Evolutionary conservation across 257 asterid species (phyloP).

Genomic region (Nicotiana obtusifolia): DNA sequence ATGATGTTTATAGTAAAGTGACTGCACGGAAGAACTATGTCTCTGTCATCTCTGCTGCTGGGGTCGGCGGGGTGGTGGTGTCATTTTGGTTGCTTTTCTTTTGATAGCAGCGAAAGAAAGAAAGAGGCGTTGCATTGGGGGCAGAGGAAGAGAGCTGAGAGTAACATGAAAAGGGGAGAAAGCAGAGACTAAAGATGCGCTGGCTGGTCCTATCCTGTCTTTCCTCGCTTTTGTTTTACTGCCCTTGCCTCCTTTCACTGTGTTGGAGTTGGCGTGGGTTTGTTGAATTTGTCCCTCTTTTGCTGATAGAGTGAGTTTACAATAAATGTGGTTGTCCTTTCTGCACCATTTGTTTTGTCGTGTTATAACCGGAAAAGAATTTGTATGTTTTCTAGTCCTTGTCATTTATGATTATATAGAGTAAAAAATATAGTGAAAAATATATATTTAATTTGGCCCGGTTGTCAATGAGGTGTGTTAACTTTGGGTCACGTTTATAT

Average conservation of each 20-base stretch:
- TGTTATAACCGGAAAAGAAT: not conserved
- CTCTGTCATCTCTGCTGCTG: conserved; percentile 7
- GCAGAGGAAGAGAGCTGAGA: conserved; percentile 21
- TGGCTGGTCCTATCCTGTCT: conserved; percentile 35
- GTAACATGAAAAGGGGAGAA: conserved; percentile 74
- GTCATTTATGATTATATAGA: not conserved
- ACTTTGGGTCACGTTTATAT: too few relatives aligned
- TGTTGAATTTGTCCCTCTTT: not conserved
- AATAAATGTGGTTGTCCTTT: not conserved
- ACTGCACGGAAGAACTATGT: conserved; percentile 2
- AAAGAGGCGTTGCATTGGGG: conserved; percentile 19
- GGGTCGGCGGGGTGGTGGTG: conserved; percentile 2
- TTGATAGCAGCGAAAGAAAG: conserved; percentile 28
- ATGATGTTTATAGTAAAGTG: conserved; percentile 2
- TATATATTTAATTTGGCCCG: too few relatives aligned
- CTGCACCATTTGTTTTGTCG: not conserved
- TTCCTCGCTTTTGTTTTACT: conserved; percentile 21
- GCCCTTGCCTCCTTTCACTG: conserved; percentile 18
- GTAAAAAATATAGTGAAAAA: not conserved
- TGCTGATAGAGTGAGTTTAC: not conserved
- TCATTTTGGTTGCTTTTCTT: conserved; percentile 27
- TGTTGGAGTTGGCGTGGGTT: not conserved
- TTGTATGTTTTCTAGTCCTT: not conserved
- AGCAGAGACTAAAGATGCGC: conserved; percentile 37
- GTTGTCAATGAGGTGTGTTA: too few relatives aligned